These are phyloP conservation scores for Fusarium nelsonii DNA, from an alignment of 2,329 filamentous ascomycete species.

Conservation along the genomic window DNA sequence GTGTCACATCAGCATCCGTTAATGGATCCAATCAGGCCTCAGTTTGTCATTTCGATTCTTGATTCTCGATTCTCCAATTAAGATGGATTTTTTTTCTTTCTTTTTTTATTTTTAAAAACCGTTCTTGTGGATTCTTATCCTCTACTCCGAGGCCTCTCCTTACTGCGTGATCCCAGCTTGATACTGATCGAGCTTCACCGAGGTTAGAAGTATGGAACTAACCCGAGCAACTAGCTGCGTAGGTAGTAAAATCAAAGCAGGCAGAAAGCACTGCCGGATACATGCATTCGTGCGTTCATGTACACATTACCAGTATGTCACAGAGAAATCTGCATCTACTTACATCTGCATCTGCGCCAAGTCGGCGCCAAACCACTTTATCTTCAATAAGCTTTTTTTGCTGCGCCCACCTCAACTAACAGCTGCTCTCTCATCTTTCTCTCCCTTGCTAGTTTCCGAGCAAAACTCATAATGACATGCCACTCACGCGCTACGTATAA, in stretches of 20 bases:
- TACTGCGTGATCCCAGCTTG: too few relatives aligned
- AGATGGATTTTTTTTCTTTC: background rate
- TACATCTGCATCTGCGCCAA: slow-evolving; percentile 35
- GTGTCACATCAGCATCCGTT: slow-evolving; percentile 5
- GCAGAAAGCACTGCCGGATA: background rate
- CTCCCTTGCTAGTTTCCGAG: slow-evolving; percentile 22
- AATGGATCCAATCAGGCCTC: background rate
- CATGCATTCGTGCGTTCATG: background rate
- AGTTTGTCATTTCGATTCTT: background rate
- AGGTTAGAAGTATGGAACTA: background rate
- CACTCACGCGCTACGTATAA: slow-evolving; percentile 13
- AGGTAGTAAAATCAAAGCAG: background rate
- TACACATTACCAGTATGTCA: background rate
- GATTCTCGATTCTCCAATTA: background rate
- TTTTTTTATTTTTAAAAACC: too few relatives aligned
- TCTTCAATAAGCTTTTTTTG: slow-evolving; percentile 46
- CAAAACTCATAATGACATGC: slow-evolving; percentile 26
- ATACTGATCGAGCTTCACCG: background rate
- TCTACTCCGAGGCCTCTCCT: background rate
- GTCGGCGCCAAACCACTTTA: slow-evolving; percentile 44
- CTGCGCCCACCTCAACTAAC: slow-evolving; percentile 42
- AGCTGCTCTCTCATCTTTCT: slow-evolving; percentile 2
- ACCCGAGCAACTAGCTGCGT: background rate
- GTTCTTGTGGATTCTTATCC: background rate
- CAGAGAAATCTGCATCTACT: background rate